phyloP scores from a whole-genome alignment of 2,329 filamentous ascomycete genomes.

The Acrodontium crateriforme region DNA sequence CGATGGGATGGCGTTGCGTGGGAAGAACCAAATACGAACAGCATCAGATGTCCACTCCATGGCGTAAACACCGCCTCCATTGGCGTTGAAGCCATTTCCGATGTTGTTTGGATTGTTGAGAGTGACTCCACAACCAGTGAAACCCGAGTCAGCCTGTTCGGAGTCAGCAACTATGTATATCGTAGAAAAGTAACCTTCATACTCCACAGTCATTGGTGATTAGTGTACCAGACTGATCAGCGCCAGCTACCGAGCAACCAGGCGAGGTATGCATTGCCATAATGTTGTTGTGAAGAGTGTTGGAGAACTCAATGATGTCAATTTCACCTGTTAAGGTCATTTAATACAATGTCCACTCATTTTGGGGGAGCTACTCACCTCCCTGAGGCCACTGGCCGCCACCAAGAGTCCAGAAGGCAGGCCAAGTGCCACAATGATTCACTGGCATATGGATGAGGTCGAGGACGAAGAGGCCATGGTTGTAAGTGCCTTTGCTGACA shows the following conservation, averaged over 20 bases:
- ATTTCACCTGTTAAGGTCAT: slow-evolving; percentile 25
- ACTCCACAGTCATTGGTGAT: slow-evolving; percentile 39
- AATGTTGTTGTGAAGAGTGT: slow-evolving; percentile 12
- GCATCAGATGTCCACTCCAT: slow-evolving; percentile 51
- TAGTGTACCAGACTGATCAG: slow-evolving; percentile 30
- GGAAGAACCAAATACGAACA: slow-evolving; percentile 75
- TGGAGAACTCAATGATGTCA: slow-evolving; percentile 34
- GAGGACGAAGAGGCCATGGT: slow-evolving; percentile 33
- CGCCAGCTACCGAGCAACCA: slow-evolving; percentile 25
- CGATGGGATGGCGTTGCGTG: slow-evolving; percentile 46
- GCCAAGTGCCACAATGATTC: slow-evolving; percentile 25
- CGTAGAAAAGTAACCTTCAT: slow-evolving; percentile 23
- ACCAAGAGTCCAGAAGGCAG: slow-evolving; percentile 16
- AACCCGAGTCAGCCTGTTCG: slow-evolving; percentile 26
- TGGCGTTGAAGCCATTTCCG: slow-evolving; percentile 38
- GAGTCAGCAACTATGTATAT: slow-evolving; percentile 2
- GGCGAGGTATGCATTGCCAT: slow-evolving; percentile 27
- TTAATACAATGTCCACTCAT: not conserved
- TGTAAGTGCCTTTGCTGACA: slow-evolving; percentile 31
- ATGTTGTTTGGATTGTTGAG: slow-evolving; percentile 8
- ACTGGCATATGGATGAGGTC: slow-evolving; percentile 38
- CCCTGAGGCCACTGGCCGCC: slow-evolving; percentile 28
- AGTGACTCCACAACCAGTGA: slow-evolving; percentile 21
- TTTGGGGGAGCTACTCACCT: slow-evolving; percentile 27
- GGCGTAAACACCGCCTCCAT: slow-evolving; percentile 32